A percentile compares a stretch with the other conserved stretches of the same genome.
Evolutionary conservation across 495 filamentous ascomycete genomes (phyloP).

Genomic region (Aspergillus sparsus): DNA sequence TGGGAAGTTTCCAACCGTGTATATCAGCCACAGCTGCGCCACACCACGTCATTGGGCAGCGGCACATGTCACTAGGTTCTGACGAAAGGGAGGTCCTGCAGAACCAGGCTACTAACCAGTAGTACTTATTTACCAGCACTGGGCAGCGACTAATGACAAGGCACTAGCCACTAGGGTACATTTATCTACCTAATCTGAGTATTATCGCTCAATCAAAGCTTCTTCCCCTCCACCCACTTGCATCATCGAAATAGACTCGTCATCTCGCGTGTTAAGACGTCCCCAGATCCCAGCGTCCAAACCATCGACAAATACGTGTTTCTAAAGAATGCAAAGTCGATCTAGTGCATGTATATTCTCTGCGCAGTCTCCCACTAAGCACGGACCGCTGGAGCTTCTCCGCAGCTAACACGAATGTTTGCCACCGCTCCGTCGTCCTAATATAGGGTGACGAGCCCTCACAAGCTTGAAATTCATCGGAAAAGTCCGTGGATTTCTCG

Average conservation of each 20-base stretch:
- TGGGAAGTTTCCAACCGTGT: too few species aligned
- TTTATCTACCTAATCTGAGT: too few species aligned
- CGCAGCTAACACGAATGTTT: slow-evolving; percentile 22
- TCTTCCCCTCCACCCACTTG: neutral
- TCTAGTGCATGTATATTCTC: slow-evolving; percentile 22
- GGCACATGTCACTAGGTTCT: slow-evolving; percentile 18
- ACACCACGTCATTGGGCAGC: slow-evolving; percentile 44
- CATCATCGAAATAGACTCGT: neutral
- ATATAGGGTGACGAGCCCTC: slow-evolving; percentile 25
- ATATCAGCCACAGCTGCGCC: slow-evolving; percentile 17
- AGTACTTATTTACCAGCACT: too few species aligned
- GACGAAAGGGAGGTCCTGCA: neutral
- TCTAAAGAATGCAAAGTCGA: slow-evolving; percentile 20
- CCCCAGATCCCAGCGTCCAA: neutral
- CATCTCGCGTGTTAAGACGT: neutral
- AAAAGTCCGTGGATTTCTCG: neutral
- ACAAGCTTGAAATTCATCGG: slow-evolving; percentile 1
- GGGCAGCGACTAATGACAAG: too few species aligned
- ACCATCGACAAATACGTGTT: neutral
- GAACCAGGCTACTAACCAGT: too few species aligned
- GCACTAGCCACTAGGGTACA: too few species aligned
- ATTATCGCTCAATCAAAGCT: neutral
- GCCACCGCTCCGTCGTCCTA: slow-evolving; percentile 17
- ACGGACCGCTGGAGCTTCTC: slow-evolving; percentile 18
- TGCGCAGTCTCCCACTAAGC: slow-evolving; percentile 20